Conservation (phyloP, 2,329 filamentous ascomycete genomes). For the Diplodia scrobiculata region DNA sequence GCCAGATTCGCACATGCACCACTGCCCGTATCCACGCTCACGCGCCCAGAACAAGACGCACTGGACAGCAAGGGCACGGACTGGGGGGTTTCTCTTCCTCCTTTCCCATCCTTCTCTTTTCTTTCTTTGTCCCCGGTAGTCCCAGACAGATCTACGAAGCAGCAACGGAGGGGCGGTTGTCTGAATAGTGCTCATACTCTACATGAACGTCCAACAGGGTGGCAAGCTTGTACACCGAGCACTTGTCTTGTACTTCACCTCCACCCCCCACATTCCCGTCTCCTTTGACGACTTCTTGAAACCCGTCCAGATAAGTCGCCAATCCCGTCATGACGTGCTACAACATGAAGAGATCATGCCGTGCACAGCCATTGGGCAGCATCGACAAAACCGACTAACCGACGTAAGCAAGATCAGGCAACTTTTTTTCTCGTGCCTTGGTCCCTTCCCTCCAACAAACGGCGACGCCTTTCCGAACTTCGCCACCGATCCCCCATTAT, state of each 20-base stretch:
- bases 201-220: background rate
- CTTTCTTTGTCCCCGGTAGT: background rate
- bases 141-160: background rate
- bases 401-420: background rate
- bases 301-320: background rate
- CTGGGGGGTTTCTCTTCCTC: background rate
- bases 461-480: too few relatives aligned
- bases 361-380: background rate
- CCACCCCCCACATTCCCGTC: background rate
- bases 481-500: too few relatives aligned
- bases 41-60: background rate
- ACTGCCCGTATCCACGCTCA: constrained; percentile 4
- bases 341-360: background rate
- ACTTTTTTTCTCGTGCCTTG: background rate
- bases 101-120: background rate
- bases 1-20: constrained; percentile 25
- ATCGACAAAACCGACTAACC: background rate
- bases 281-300: background rate
- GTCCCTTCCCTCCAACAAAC: too few relatives aligned
- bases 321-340: background rate
- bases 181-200: background rate
- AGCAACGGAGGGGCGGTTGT: background rate
- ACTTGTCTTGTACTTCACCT: background rate
- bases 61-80: background rate
- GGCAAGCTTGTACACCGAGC: background rate